Conservation (phyloP, 169 alveolate genomes). For the Plasmodium cynomolgi region DNA sequence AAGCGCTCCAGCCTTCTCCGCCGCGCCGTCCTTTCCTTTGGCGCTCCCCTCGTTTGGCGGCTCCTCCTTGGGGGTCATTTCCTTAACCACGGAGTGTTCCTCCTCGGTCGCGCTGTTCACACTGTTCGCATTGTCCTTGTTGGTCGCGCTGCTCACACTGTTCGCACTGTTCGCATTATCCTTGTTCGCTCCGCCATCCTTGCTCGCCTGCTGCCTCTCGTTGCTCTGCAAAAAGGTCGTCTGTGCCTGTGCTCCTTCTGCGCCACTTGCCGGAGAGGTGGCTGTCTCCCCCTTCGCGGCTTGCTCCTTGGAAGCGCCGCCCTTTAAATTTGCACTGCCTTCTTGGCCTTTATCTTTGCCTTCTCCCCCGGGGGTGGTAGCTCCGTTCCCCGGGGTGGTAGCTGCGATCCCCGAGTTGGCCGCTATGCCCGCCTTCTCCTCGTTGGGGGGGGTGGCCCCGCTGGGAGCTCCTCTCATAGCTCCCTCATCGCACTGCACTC, state of each 20-base stretch:
- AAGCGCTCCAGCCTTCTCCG: neutral
- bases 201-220: neutral
- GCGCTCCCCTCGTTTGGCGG: neutral
- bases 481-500: neutral
- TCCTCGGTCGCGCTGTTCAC: neutral
- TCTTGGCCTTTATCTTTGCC: neutral
- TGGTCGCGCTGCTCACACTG: neutral
- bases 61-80: constrained; percentile 39
- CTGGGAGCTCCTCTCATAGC: neutral
- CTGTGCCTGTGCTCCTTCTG: neutral
- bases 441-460: neutral
- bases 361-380: neutral
- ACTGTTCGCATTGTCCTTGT: neutral
- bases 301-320: neutral
- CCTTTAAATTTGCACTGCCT: neutral
- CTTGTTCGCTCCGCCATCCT: neutral
- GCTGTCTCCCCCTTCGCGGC: neutral
- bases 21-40: neutral
- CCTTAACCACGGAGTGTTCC: constrained; percentile 51
- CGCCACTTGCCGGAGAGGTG: neutral
- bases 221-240: constrained; percentile 6
- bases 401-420: neutral
- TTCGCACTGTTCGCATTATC: neutral
- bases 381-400: neutral
- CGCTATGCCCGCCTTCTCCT: neutral